A percentile compares a stretch with the other conserved stretches of the same genome.
Conservation (phyloP, 176 grass and related monocot species). For the Alloteropsis semialata region DNA sequence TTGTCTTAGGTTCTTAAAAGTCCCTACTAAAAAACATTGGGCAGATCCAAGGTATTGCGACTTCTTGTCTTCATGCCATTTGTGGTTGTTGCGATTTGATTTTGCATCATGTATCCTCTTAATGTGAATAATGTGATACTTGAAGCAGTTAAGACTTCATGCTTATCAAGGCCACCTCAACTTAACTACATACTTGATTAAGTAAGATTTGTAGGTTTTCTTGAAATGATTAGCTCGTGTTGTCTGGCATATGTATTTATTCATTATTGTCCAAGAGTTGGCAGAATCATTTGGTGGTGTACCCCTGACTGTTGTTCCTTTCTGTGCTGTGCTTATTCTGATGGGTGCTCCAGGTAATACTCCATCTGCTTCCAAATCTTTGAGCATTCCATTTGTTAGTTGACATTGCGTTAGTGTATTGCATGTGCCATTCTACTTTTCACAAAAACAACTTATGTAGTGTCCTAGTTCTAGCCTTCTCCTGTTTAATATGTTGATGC, state of each 20-base stretch:
- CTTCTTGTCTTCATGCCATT: constrained; percentile 19
- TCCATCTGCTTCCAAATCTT: neutral
- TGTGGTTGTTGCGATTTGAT: neutral
- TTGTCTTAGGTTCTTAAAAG: constrained; percentile 30
- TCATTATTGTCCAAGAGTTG: neutral
- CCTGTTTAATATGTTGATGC: neutral
- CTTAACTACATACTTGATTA: too few species aligned
- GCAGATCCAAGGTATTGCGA: neutral
- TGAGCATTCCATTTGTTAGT: neutral
- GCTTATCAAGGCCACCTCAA: neutral
- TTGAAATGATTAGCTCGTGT: neutral
- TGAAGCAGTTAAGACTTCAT: neutral
- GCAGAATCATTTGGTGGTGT: neutral
- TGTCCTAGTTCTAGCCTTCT: constrained; percentile 8
- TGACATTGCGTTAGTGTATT: constrained; percentile 11
- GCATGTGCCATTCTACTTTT: constrained; percentile 34
- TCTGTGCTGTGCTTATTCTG: constrained; percentile 19
- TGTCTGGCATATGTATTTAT: neutral
- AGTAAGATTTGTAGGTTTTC: neutral
- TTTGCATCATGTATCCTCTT: neutral
- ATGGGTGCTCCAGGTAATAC: constrained; percentile 21
- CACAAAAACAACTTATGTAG: neutral
- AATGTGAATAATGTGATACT: neutral
- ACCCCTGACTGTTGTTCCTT: neutral
- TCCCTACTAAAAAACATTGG: constrained; percentile 31